Conservation (phyloP, 2,329 filamentous ascomycete genomes). For the Aspergillus sp. region DNA sequence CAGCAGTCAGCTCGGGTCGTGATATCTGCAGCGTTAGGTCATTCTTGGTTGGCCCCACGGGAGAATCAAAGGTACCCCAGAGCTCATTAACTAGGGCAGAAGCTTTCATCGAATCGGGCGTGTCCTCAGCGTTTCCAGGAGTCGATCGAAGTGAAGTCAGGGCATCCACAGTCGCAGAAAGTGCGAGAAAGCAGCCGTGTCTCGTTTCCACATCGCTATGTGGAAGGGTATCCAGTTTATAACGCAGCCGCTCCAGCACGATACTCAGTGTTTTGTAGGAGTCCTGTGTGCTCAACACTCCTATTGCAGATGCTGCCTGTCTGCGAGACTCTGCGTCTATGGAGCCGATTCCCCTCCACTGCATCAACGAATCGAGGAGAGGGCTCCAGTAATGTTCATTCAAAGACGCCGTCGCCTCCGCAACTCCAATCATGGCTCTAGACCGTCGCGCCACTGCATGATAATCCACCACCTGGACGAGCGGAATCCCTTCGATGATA, state of each 20-base stretch:
- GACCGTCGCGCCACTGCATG: slow-evolving; percentile 86
- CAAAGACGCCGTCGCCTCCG: slow-evolving; percentile 65
- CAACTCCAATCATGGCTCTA: slow-evolving; percentile 75
- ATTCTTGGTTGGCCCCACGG: slow-evolving; percentile 32
- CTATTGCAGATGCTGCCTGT: slow-evolving; percentile 68
- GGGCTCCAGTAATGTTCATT: slow-evolving; percentile 64
- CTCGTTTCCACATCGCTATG: slow-evolving; percentile 41
- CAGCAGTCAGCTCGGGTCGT: slow-evolving; percentile 42
- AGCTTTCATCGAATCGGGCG: slow-evolving; percentile 25
- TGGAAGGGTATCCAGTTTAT: slow-evolving; percentile 36
- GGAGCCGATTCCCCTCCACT: slow-evolving; percentile 87
- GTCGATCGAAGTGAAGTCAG: slow-evolving; percentile 21
- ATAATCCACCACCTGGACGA: slow-evolving; percentile 91
- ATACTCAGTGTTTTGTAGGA: slow-evolving; percentile 28
- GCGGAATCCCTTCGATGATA: slow-evolving; percentile 73
- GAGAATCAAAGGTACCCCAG: slow-evolving; percentile 39
- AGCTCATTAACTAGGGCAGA: slow-evolving; percentile 25
- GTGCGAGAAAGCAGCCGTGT: slow-evolving; percentile 43
- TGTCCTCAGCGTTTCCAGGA: slow-evolving; percentile 16
- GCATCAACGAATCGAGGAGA: slow-evolving; percentile 67
- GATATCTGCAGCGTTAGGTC: slow-evolving; percentile 38
- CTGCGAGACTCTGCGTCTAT: slow-evolving; percentile 71
- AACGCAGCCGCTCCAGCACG: slow-evolving; percentile 32
- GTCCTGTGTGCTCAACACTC: slow-evolving; percentile 40
- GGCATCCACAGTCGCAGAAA: slow-evolving; percentile 38